A percentile compares a stretch with the other conserved stretches of the same genome.
Evolutionary conservation across 139 green algal genomes (phyloP).

Genomic region (Coelastrella sp.): DNA sequence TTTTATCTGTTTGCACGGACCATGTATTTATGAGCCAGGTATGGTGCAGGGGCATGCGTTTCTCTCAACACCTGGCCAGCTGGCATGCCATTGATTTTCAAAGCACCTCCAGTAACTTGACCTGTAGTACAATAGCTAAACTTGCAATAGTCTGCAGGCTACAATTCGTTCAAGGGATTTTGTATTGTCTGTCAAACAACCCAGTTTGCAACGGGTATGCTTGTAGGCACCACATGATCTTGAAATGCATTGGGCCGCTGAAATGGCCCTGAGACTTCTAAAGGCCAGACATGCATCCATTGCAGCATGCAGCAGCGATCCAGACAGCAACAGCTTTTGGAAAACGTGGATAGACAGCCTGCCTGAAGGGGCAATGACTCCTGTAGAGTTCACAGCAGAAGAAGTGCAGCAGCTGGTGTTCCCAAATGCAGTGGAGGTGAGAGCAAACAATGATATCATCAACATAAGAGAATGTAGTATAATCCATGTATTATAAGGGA

Average conservation of each 20-base stretch:
- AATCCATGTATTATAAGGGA: too few species aligned
- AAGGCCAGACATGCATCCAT: background rate
- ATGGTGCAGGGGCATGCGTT: background rate
- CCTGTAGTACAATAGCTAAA: background rate
- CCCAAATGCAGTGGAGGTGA: background rate
- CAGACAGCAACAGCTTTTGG: background rate
- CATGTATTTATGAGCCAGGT: conserved; percentile 37
- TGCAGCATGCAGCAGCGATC: background rate
- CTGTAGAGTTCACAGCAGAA: conserved; percentile 32
- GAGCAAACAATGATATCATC: too few species aligned
- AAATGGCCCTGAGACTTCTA: conserved; percentile 39
- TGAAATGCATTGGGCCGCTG: conserved; percentile 43
- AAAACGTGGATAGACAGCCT: conserved; percentile 9
- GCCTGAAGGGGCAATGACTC: background rate
- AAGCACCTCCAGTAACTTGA: too few species aligned
- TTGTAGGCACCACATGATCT: background rate
- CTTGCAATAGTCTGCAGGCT: too few species aligned
- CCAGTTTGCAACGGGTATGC: background rate
- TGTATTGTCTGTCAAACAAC: background rate
- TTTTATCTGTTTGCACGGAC: conserved; percentile 20
- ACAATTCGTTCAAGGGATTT: too few species aligned
- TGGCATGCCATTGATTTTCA: too few species aligned
- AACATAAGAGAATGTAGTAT: too few species aligned
- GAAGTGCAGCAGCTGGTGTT: conserved; percentile 43
- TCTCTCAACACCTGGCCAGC: too few species aligned